Evolutionary conservation across 2,329 filamentous ascomycete species (phyloP), one percentile per base, ranked within the genome.

Genomic region (Ophidiomyces ophidiicola): DNA sequence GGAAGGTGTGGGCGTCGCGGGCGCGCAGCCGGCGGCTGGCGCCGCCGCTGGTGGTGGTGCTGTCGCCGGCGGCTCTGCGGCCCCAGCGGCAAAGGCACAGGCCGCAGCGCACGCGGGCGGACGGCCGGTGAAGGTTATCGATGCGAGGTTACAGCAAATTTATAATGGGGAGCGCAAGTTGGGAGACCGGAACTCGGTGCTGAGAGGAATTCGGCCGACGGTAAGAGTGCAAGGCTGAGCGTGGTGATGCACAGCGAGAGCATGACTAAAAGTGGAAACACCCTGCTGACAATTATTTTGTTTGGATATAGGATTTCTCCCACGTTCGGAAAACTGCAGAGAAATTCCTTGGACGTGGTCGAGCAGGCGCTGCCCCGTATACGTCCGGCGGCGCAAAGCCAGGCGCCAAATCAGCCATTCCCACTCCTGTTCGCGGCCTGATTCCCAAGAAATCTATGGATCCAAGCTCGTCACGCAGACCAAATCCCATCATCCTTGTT

Each of bases 401-500:
- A 21, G 53, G 54, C 44, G 53, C 34, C 48, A 57, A 52, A 48
- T 41, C 49, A 50, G 50, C 51, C 48, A 51, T 53, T 40, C 56
- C 55, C 32, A 52, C 56, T 7, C 56, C 61, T 19, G 58, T 60
- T 24, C 55, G 60, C 1, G 57, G 59, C 3, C 53, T 61, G 2
- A 53, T 60, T 32, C 47, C 59, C 11, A 61, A 64, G 46, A 66
- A 63, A 47, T 51, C 56, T 44, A n/a, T n/a, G n/a, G 52, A 40
- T 65, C 74, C 43, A 71, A 73, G 25, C 71, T 49, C 51, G 32
- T 61, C 61, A 32, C 70, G 74, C 36, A 66, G 71, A 24, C 68
- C 69, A 26, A 72, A 94, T 57, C 90, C 90, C 34, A 98, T 98
- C 62, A 94, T 98, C 58, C 78, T 98, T 19, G 79, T 98, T 45